phyloP scores from a whole-genome alignment of 495 filamentous ascomycete species.

The Patellaria atrata region DNA sequence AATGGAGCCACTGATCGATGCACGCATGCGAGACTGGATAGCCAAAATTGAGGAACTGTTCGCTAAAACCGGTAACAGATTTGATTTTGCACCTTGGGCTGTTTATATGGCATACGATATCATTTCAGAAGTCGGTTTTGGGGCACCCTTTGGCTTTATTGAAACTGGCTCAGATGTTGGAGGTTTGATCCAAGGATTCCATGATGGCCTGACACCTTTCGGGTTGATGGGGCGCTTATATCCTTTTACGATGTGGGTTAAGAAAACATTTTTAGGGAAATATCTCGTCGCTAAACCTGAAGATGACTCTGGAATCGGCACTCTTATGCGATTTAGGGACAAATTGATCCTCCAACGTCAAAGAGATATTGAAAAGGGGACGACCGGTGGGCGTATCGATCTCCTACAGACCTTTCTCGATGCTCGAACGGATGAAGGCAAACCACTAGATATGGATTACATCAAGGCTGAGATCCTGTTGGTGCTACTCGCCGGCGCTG shows the following conservation, averaged over 20 bases:
- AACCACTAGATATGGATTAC: slow-evolving; percentile 34
- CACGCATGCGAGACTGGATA: slow-evolving; percentile 29
- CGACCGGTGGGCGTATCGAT: slow-evolving; percentile 23
- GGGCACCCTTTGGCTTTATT: slow-evolving; percentile 47
- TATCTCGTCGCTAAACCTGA: slow-evolving; percentile 40
- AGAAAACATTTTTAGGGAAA: slow-evolving; percentile 39
- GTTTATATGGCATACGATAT: slow-evolving; percentile 45
- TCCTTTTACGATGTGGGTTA: slow-evolving; percentile 38
- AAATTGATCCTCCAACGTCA: slow-evolving; percentile 25
- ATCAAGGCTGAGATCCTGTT: slow-evolving; percentile 41
- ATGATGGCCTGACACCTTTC: slow-evolving; percentile 35
- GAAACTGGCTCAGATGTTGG: slow-evolving; percentile 42
- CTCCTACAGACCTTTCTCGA: slow-evolving; percentile 33
- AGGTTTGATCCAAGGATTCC: slow-evolving; percentile 38
- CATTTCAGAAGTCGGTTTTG: slow-evolving; percentile 50
- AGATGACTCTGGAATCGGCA: slow-evolving; percentile 39
- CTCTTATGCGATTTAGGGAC: slow-evolving; percentile 36
- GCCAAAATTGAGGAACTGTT: slow-evolving; percentile 21
- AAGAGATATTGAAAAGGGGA: slow-evolving; percentile 18
- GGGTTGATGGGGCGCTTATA: slow-evolving; percentile 36
- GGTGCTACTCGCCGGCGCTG: slow-evolving; percentile 47
- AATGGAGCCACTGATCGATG: slow-evolving; percentile 14
- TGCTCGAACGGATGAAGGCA: slow-evolving; percentile 32
- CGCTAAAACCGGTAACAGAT: slow-evolving; percentile 28
- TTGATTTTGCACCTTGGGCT: slow-evolving; percentile 40